Conservation (phyloP, 2,329 filamentous ascomycete species). For the Herpomyces periplanetae region DNA sequence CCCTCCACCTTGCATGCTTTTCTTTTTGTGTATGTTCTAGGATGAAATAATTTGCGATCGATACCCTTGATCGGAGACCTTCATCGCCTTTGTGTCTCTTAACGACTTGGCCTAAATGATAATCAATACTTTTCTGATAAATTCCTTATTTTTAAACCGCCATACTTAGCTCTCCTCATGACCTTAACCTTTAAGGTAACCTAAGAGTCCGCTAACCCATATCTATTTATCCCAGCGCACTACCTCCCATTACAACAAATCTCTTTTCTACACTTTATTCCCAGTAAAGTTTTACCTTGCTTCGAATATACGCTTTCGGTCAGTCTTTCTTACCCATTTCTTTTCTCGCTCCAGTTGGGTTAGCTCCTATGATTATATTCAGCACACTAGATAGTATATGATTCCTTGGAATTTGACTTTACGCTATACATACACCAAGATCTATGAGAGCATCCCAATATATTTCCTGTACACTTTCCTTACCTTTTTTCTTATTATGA, state of each 20-base stretch:
- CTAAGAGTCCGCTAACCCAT: conserved; percentile 1
- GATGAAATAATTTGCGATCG: conserved; percentile 99
- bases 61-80: conserved; percentile 43
- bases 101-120: conserved; percentile 36
- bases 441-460: conserved; percentile 16
- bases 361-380: conserved; percentile 19
- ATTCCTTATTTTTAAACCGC: conserved; percentile 63
- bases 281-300: conserved; percentile 4
- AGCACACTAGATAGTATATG: conserved; percentile 27
- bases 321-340: conserved; percentile 1
- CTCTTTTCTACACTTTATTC: conserved; percentile 1
- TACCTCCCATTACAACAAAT: not conserved
- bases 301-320: not conserved
- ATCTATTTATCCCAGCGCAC: not conserved
- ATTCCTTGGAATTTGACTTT: conserved; percentile 17
- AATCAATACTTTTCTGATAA: conserved; percentile 97
- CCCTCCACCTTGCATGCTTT: not conserved
- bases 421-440: conserved; percentile 21
- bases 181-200: conserved; percentile 1
- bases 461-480: conserved; percentile 2
- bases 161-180: not conserved
- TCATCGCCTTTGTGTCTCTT: conserved; percentile 67
- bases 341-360: conserved; percentile 2
- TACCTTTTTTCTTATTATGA: conserved; percentile 5
- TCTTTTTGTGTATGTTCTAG: conserved; percentile 9